A percentile compares a stretch with the other conserved stretches of the same genome.
These are phyloP conservation scores for Posidonia oceanica DNA, from an alignment of 116 monocot species.

Conservation along the genomic window DNA sequence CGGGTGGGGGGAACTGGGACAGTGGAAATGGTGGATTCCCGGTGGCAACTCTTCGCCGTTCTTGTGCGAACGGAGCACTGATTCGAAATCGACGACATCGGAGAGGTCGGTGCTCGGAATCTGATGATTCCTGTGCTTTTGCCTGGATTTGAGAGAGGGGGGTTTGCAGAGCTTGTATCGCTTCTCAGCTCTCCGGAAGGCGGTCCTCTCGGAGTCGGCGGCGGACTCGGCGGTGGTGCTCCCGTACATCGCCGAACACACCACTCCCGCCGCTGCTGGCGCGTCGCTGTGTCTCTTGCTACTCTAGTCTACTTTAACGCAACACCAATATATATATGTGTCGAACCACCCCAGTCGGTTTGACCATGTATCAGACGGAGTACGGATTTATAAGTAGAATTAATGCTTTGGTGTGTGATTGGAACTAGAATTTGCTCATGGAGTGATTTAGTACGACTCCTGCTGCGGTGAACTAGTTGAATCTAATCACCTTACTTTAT, in stretches of 20 bases:
- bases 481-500: too few relatives aligned
- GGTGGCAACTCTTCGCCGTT: constrained; percentile 26
- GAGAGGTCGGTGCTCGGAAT: constrained; percentile 35
- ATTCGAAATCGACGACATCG: constrained; percentile 57
- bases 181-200: constrained; percentile 83
- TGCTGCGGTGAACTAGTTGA: too few relatives aligned
- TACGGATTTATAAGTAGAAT: too few relatives aligned
- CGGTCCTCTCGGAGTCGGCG: constrained; percentile 45
- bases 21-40: constrained; percentile 23
- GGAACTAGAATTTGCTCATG: too few relatives aligned
- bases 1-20: constrained; percentile 28
- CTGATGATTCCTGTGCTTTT: neutral
- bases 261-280: neutral
- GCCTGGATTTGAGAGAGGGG: constrained; percentile 22
- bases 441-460: too few relatives aligned
- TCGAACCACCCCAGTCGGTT: too few relatives aligned
- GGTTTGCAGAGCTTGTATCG: constrained; percentile 65
- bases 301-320: too few relatives aligned
- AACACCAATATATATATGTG: too few relatives aligned
- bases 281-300: too few relatives aligned
- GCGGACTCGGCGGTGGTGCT: constrained; percentile 6
- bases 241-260: constrained; percentile 43
- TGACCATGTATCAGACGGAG: too few relatives aligned
- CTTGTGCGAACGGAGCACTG: constrained; percentile 26
- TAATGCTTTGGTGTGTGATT: too few relatives aligned